A percentile compares a stretch with the other conserved stretches of the same genome.
phyloP scores from a whole-genome alignment of 2,329 filamentous ascomycete species.

The Hypoxylon sp. region DNA sequence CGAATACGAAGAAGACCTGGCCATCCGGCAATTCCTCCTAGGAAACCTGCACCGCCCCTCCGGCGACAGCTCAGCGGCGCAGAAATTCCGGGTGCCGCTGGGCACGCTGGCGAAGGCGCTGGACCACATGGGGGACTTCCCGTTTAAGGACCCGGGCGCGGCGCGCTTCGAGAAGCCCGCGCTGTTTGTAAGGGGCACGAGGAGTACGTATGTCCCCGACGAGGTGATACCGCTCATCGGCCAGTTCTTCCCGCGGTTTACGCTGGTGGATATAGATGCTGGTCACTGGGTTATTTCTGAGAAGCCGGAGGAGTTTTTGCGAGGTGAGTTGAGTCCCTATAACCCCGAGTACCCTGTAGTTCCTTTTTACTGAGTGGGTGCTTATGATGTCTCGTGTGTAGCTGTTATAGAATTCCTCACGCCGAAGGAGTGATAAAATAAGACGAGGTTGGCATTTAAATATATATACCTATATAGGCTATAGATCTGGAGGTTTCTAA shows the following conservation, averaged over 20 bases:
- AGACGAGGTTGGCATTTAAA: constrained; percentile 20
- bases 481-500: constrained; percentile 36
- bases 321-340: constrained; percentile 66
- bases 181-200: constrained; percentile 83
- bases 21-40: constrained; percentile 91
- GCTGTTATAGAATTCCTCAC: constrained; percentile 75
- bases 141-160: constrained; percentile 80
- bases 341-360: neutral
- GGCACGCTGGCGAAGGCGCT: constrained; percentile 77
- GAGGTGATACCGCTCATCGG: constrained; percentile 85
- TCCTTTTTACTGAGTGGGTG: neutral
- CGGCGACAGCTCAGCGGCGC: constrained; percentile 63
- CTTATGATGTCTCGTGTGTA: constrained; percentile 52
- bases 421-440: constrained; percentile 60
- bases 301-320: constrained; percentile 82
- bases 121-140: constrained; percentile 87
- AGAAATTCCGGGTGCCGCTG: constrained; percentile 86
- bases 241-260: constrained; percentile 84
- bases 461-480: constrained; percentile 3
- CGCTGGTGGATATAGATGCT: constrained; percentile 79
- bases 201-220: constrained; percentile 84
- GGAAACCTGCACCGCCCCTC: constrained; percentile 80
- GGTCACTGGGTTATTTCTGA: constrained; percentile 95
- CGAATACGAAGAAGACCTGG: constrained; percentile 79
- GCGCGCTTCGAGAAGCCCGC: constrained; percentile 81